Percentiles rank a stretch among this genome's conserved stretches.
Evolutionary conservation across 192 early-diverging fungal species (phyloP).

Genomic region (Entomortierella chlamydospora): DNA sequence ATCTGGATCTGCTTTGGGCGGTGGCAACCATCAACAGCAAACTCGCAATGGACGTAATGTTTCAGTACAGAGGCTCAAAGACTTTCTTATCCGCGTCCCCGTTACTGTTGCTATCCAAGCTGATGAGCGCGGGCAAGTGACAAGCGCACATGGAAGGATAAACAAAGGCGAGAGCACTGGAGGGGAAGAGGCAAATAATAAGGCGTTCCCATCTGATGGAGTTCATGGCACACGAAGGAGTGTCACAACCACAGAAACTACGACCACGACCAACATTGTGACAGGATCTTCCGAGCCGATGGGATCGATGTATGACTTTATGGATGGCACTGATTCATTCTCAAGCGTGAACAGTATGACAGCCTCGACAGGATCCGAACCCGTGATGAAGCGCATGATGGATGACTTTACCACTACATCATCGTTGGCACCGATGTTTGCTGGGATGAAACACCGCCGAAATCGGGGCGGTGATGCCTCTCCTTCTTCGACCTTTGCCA

Average conservation of each 20-base stretch:
- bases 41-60: not conserved
- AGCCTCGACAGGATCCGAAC: slow-evolving; percentile 8
- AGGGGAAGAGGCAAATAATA: not conserved
- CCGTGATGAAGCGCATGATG: slow-evolving; percentile 5
- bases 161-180: not conserved
- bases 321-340: slow-evolving; percentile 5
- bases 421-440: slow-evolving; percentile 1
- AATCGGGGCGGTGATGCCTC: no score
- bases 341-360: slow-evolving; percentile 7
- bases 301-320: not conserved
- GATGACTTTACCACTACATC: slow-evolving; percentile 5
- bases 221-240: not conserved
- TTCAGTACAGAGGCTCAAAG: slow-evolving; percentile 26
- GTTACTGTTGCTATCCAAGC: slow-evolving; percentile 38
- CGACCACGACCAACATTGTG: slow-evolving; percentile 14
- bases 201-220: not conserved
- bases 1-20: slow-evolving; percentile 9
- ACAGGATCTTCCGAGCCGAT: slow-evolving; percentile 13
- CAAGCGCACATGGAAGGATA: not conserved
- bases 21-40: slow-evolving; percentile 1
- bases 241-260: slow-evolving; percentile 15
- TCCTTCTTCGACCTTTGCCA: no score
- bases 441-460: not conserved
- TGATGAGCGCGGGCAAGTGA: slow-evolving; percentile 10
- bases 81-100: slow-evolving; percentile 41